A percentile compares a stretch with the other conserved stretches of the same genome.
phyloP scores from a whole-genome alignment of 2,329 filamentous ascomycete species.

The Ceratocystis cubensis region DNA sequence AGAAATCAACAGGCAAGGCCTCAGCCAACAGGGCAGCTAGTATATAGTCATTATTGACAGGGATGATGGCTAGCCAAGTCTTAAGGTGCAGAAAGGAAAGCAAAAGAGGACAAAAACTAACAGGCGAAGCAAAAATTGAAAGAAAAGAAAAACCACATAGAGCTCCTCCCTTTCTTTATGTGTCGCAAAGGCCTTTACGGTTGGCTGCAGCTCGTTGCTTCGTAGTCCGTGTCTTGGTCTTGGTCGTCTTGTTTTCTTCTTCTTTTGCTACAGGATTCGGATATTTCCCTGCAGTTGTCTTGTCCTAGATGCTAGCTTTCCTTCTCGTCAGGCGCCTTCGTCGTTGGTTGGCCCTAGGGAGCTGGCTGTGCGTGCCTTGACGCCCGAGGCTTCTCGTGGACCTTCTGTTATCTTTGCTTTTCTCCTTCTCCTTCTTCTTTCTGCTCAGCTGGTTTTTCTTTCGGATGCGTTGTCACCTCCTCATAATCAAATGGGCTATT shows the following conservation, averaged over 20 bases:
- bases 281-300: slow-evolving; percentile 6
- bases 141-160: not conserved
- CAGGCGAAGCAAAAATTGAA: not conserved
- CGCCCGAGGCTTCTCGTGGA: not conserved
- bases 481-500: not conserved
- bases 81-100: not conserved
- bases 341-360: not conserved
- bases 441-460: too few relatives aligned
- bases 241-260: not conserved
- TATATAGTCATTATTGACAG: not conserved
- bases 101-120: not conserved
- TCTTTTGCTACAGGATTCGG: not conserved
- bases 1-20: not conserved
- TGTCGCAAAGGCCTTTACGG: not conserved
- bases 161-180: not conserved
- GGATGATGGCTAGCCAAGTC: not conserved
- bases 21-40: not conserved
- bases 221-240: not conserved
- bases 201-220: not conserved
- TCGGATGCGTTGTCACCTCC: too few relatives aligned
- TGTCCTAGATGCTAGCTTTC: not conserved
- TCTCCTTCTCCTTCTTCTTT: not conserved
- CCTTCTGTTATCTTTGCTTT: not conserved
- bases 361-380: not conserved
- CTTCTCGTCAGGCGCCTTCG: not conserved